These are phyloP conservation scores for Flaveria brownii DNA, from an alignment of 129 eudicot species.

Conservation along the genomic window DNA sequence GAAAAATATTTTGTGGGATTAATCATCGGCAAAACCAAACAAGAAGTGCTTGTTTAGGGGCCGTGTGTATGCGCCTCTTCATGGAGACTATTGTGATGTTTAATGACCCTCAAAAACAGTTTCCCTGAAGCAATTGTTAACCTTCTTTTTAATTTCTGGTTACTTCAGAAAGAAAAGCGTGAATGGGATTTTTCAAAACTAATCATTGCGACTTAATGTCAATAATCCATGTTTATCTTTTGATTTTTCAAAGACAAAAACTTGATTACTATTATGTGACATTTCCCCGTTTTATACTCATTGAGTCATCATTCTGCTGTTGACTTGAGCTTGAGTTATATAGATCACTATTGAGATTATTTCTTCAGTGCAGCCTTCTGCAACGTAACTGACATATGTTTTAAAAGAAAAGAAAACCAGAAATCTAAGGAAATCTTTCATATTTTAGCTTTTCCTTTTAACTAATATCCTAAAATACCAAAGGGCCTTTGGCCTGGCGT, in stretches of 20 bases:
- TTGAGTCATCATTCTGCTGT: neutral
- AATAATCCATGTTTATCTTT: neutral
- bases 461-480: neutral
- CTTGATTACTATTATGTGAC: too few species aligned
- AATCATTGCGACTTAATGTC: neutral
- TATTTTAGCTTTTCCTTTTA: neutral
- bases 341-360: neutral
- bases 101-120: neutral
- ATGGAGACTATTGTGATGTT: neutral
- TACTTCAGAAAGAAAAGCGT: neutral
- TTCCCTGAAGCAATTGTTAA: neutral
- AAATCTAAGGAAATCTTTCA: neutral
- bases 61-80: neutral
- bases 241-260: neutral
- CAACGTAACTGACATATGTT: neutral
- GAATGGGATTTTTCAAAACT: neutral
- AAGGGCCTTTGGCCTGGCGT: too few species aligned
- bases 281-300: neutral
- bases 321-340: neutral
- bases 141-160: neutral
- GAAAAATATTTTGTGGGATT: neutral
- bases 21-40: neutral
- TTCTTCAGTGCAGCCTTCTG: neutral
- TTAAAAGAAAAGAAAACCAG: neutral
- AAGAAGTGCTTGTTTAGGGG: slow-evolving; percentile 3